Evolutionary conservation across 2,329 filamentous ascomycete genomes (phyloP), one percentile per base, ranked within the genome.

Genomic region (Hypomyces perniciosus): DNA sequence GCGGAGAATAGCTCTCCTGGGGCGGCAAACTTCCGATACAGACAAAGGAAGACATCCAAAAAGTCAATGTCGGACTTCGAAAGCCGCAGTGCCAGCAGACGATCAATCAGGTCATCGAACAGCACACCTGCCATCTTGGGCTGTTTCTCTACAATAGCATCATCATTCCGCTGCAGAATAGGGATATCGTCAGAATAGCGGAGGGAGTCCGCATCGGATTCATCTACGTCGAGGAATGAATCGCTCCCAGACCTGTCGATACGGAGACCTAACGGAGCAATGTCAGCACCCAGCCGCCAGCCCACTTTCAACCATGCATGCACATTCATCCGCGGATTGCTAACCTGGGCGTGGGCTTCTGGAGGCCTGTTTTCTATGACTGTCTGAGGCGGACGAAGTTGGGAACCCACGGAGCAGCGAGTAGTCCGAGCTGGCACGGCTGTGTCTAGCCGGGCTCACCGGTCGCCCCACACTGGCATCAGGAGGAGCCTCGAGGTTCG

Each of bases 1-100:
- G 88, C 84, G 38, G 84, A 79, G 47, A 97, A 82, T 4, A 99
- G 77, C 57, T 86, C 80, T 8, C 80, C 79, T 0, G 93, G 93
- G 2, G 91, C 82, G 4, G 90, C 87, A 65, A 99, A 97, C 66
- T 93, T 95, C 55, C 93, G 86, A 69, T 97, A 97, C 10, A 97
- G 75, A 57, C 92, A 96, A 30, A 97, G 76, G 62, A 97, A 97
- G 13, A 95, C 84, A 41, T 90, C 83, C 1, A 82, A 80, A 63
- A 96, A 99, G 67, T 96, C 96, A 52, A 81, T 79, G 64, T 97
- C 93, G n/a, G 85, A 79, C 63, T 89, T 90, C 29, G 88, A 90
- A 72, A 92, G 85, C 34, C 88, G 88, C 55, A 88, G 80, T 1
- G 85, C 80, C 27, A 97, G 77, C 38, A 99, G 77, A n/a, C 90